These are phyloP conservation scores for Aspergillus sp. DNA, from an alignment of 2,329 filamentous ascomycete genomes.

Conservation along the genomic window DNA sequence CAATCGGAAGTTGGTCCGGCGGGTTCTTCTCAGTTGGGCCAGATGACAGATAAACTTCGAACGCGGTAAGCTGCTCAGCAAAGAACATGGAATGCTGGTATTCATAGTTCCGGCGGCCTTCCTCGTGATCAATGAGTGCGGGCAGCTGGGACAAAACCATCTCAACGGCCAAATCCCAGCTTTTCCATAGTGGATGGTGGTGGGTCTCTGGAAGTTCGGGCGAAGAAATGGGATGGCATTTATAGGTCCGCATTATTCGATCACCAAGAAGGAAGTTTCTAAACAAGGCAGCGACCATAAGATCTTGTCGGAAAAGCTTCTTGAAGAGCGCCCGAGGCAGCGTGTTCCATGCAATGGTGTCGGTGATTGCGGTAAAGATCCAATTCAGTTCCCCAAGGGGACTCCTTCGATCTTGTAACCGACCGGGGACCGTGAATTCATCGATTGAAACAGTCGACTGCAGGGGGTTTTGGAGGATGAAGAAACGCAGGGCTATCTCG, in stretches of 20 bases:
- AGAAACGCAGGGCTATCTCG: constrained; percentile 93
- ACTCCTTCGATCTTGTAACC: constrained; percentile 84
- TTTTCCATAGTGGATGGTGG: constrained; percentile 89
- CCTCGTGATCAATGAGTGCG: constrained; percentile 65
- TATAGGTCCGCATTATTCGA: constrained; percentile 90
- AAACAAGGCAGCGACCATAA: constrained; percentile 98
- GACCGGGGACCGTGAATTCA: constrained; percentile 79
- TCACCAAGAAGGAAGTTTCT: constrained; percentile 92
- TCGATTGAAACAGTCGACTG: constrained; percentile 61
- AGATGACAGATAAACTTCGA: constrained; percentile 85
- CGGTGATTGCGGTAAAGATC: constrained; percentile 98
- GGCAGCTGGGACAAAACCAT: constrained; percentile 87
- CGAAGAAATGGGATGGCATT: constrained; percentile 87
- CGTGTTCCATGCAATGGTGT: constrained; percentile 97
- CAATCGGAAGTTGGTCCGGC: constrained; percentile 90
- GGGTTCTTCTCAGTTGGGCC: constrained; percentile 76
- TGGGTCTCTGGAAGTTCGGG: constrained; percentile 90
- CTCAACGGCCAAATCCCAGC: constrained; percentile 95
- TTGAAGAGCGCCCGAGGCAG: constrained; percentile 84
- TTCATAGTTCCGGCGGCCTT: constrained; percentile 69
- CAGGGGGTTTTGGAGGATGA: constrained; percentile 82
- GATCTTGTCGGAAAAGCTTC: constrained; percentile 91
- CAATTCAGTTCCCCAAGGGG: constrained; percentile 94
- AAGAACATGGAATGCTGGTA: constrained; percentile 96
- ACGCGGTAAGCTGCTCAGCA: constrained; percentile 90